A percentile compares a stretch with the other conserved stretches of the same genome.
phyloP scores from a whole-genome alignment of 2,329 filamentous ascomycete genomes.

The Aspergillus melleus region DNA sequence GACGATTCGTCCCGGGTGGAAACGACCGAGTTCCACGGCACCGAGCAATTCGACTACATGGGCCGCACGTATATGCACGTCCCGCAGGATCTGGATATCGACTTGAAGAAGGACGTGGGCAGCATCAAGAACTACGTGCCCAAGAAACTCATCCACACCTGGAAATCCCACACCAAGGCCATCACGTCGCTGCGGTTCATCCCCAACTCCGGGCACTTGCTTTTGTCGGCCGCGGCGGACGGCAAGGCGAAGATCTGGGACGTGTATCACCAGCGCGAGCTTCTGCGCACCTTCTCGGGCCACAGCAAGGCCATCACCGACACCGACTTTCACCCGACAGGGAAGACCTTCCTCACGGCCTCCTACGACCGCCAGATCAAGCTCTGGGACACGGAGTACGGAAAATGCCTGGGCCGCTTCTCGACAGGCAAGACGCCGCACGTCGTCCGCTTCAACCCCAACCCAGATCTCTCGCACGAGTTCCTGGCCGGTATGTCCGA shows the following conservation, averaged over 20 bases:
- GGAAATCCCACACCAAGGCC: slow-evolving; percentile 80
- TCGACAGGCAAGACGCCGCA: slow-evolving; percentile 94
- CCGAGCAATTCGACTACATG: slow-evolving; percentile 84
- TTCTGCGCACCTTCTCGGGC: slow-evolving; percentile 86
- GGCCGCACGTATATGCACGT: slow-evolving; percentile 97
- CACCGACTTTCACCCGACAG: slow-evolving; percentile 78
- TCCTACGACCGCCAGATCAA: slow-evolving; percentile 97
- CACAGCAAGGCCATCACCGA: slow-evolving; percentile 90
- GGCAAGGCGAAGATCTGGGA: slow-evolving; percentile 93
- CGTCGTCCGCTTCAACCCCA: slow-evolving; percentile 89
- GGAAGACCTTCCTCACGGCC: slow-evolving; percentile 82
- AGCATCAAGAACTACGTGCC: slow-evolving; percentile 88
- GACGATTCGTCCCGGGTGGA: slow-evolving; percentile 66
- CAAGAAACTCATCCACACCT: slow-evolving; percentile 89
- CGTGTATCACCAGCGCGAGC: slow-evolving; percentile 82
- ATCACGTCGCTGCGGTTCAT: slow-evolving; percentile 91
- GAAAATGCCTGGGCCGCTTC: slow-evolving; percentile 82
- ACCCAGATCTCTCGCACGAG: slow-evolving; percentile 73
- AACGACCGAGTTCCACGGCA: slow-evolving; percentile 83
- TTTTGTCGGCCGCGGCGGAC: slow-evolving; percentile 88
- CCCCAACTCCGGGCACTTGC: slow-evolving; percentile 79
- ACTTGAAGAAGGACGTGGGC: slow-evolving; percentile 77
- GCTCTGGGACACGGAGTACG: slow-evolving; percentile 97
- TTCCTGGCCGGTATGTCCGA: slow-evolving; percentile 97
- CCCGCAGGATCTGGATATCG: slow-evolving; percentile 83